phyloP scores from a whole-genome alignment of 768 basidiomycete species.

The Exidia glandulosa region DNA sequence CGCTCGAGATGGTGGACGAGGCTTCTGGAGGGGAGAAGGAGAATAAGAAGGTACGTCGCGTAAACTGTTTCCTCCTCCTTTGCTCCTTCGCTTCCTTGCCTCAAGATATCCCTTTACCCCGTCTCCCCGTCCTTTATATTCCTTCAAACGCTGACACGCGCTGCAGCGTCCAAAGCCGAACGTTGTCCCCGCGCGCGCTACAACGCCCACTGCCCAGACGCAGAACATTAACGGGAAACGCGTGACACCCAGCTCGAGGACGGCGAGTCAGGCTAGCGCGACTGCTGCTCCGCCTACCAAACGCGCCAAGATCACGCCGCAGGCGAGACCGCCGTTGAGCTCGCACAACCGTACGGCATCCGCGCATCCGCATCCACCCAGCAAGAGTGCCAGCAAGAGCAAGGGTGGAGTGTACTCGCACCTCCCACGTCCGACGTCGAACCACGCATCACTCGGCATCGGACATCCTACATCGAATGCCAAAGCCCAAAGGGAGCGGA shows the following conservation, averaged over 20 bases:
- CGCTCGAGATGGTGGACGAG: slow-evolving; percentile 69
- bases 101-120: too few relatives aligned
- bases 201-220: slow-evolving; percentile 36
- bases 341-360: background rate
- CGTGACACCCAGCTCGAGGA: slow-evolving; percentile 45
- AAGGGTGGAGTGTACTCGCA: slow-evolving; percentile 5
- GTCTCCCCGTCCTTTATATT: background rate
- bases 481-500: background rate
- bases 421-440: background rate
- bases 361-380: background rate
- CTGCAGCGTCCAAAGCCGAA: slow-evolving; percentile 28
- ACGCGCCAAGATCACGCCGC: slow-evolving; percentile 24
- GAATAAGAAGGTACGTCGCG: slow-evolving; percentile 42
- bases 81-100: background rate
- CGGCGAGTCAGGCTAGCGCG: slow-evolving; percentile 18
- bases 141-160: too few relatives aligned
- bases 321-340: slow-evolving; percentile 35
- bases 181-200: slow-evolving; percentile 51
- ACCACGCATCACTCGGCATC: background rate
- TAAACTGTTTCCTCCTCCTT: background rate
- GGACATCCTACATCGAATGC: background rate
- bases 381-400: slow-evolving; percentile 1
- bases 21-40: slow-evolving; percentile 69
- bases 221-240: slow-evolving; percentile 36
- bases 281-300: slow-evolving; percentile 38